phyloP scores from a whole-genome alignment of 495 filamentous ascomycete genomes.

The Bombardia bombarda region DNA sequence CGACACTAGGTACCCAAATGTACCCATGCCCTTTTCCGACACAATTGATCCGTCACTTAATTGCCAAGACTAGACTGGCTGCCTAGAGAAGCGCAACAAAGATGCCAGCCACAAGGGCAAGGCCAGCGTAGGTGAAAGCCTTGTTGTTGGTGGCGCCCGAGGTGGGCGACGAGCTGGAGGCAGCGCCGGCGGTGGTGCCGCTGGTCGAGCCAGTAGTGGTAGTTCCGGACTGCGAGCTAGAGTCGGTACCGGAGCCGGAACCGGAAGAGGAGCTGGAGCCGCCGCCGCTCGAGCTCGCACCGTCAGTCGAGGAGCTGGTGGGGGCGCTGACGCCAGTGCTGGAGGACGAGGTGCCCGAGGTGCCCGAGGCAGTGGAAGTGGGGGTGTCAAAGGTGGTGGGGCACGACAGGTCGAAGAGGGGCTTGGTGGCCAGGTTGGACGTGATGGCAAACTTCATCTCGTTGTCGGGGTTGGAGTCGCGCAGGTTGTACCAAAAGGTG shows the following conservation, averaged over 20 bases:
- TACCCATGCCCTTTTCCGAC: background rate
- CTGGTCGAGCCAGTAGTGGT: conserved; percentile 1
- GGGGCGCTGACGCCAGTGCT: conserved; percentile 12
- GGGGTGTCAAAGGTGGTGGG: conserved; percentile 29
- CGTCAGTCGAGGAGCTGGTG: conserved; percentile 10
- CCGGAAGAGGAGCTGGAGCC: conserved; percentile 9
- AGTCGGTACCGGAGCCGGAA: conserved; percentile 8
- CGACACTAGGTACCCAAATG: background rate
- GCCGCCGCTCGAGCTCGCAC: conserved; percentile 7
- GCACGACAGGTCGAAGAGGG: conserved; percentile 55
- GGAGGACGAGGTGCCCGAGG: conserved; percentile 4
- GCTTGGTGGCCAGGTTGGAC: conserved; percentile 44
- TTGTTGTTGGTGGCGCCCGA: background rate
- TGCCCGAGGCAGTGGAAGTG: conserved; percentile 7
- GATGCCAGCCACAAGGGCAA: conserved; percentile 15
- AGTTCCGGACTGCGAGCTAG: conserved; percentile 10
- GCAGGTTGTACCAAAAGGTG: conserved; percentile 55
- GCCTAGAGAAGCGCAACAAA: conserved; percentile 17
- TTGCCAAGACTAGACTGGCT: background rate
- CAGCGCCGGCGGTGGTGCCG: background rate
- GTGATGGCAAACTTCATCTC: conserved; percentile 36
- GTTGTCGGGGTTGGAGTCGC: conserved; percentile 39
- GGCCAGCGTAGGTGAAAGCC: conserved; percentile 3
- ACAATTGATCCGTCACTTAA: background rate
- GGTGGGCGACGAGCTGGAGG: background rate